A percentile compares a stretch with the other conserved stretches of the same genome.
These are phyloP conservation scores for Trifolium dubium DNA, from an alignment of 306 rosid genomes.

Conservation along the genomic window DNA sequence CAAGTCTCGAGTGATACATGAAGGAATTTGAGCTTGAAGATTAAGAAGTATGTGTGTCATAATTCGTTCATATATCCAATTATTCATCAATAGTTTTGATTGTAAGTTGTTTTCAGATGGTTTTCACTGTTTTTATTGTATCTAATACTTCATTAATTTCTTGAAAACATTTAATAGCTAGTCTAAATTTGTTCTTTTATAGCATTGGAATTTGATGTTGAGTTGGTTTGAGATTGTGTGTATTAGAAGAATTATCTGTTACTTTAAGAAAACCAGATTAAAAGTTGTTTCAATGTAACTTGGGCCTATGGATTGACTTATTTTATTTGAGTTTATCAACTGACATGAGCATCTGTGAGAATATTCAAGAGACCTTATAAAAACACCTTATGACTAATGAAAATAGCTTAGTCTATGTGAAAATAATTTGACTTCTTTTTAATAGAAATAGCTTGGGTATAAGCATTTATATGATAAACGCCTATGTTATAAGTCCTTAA, in stretches of 20 bases:
- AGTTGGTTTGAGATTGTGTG: constrained; percentile 41
- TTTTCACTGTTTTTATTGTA: constrained; percentile 38
- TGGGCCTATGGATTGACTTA: neutral
- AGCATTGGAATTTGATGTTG: constrained; percentile 34
- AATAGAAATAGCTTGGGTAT: neutral
- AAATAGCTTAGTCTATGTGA: too few relatives aligned
- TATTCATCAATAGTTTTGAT: constrained; percentile 42
- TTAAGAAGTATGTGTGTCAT: constrained; percentile 43
- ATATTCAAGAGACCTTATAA: neutral
- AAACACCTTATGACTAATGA: neutral
- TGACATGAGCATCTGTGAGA: neutral
- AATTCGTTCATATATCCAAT: constrained; percentile 37
- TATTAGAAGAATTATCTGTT: constrained; percentile 27
- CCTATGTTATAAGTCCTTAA: neutral
- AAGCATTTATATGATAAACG: neutral
- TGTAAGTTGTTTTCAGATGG: constrained; percentile 51
- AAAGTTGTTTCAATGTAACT: constrained; percentile 41
- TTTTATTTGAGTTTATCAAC: too few relatives aligned
- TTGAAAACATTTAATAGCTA: constrained; percentile 20
- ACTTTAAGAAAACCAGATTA: constrained; percentile 25
- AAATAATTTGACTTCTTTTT: too few relatives aligned
- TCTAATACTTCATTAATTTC: constrained; percentile 19
- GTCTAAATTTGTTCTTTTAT: constrained; percentile 41
- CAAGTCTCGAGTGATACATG: constrained; percentile 2
- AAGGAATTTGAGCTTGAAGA: constrained; percentile 38